phyloP scores from a whole-genome alignment of 208 protist genomes.

The Acanthamoeba quina region DNA sequence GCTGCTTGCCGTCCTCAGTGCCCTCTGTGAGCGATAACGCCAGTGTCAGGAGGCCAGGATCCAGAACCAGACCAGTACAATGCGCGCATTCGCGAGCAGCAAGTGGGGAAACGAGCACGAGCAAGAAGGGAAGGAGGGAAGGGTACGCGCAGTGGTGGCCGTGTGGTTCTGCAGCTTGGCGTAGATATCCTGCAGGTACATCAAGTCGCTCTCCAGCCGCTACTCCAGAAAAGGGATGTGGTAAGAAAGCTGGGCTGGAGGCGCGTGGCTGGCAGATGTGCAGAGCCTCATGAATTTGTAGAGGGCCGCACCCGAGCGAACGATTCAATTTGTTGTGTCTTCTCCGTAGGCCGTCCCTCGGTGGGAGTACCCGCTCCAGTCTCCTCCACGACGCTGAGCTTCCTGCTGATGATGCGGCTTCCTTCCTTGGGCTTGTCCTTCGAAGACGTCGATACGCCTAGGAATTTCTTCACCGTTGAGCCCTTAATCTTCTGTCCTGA shows the following conservation, averaged over 20 bases:
- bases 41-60: neutral
- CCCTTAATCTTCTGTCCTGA: constrained; percentile 25
- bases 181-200: constrained; percentile 42
- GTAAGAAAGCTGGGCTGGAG: neutral
- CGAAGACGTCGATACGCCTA: constrained; percentile 6
- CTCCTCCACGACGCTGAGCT: neutral
- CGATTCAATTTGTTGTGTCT: constrained; percentile 25
- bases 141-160: constrained; percentile 34
- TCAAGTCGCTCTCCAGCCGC: neutral
- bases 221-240: neutral
- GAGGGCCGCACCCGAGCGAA: neutral
- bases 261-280: neutral
- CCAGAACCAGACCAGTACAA: neutral
- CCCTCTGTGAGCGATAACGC: neutral
- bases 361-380: neutral
- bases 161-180: constrained; percentile 40
- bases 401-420: neutral
- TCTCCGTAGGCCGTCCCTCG: neutral
- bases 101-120: neutral
- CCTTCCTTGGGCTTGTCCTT: neutral
- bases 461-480: constrained; percentile 54
- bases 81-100: neutral
- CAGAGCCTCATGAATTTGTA: neutral
- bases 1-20: neutral
- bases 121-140: neutral